Base-by-base conservation (phyloP, 1,284 basidiomycete species). In the Ustilago nuda region DNA sequence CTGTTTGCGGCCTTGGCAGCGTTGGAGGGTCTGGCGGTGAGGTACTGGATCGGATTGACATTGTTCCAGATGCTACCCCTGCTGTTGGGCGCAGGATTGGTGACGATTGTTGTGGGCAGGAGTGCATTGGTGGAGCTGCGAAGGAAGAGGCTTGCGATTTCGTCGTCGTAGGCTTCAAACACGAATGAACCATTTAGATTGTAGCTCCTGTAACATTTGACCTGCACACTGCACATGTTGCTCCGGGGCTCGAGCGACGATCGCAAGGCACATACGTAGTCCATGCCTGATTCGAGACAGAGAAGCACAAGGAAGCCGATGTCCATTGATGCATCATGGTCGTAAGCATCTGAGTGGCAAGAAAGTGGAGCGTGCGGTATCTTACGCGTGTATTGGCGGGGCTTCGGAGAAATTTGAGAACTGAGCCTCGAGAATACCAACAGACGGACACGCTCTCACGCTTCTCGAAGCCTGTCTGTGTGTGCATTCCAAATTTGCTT, bases 21-120 rank as follows among this genome's bases (percentile, higher is more conserved):
- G 0, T 59, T 82, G 37, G 81, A 82, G 41, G 64, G 53, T 6
- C 53, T 82, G 37, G 81, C 81, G 1, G 56, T 81, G 8, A 62
- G 56, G 52, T 82, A 79, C 56, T 82, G 81, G 81, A 61, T 78
- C 50, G 71, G 75, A 5, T 56, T 82, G 64, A 81, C 81, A 19
- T 61, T 82, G 30, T 81, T 82, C 71, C 58, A 71, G 58, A 76
- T 82, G 77, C 46, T 82, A 23, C 81, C 81, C 32, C 55, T 69
- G 50, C 61, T 82, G 54, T 23, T 78, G 13, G 75, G 60, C 36
- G 69, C 54, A 11, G 77, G 77, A 3, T 43, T 75, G 48, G 57
- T 78, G 45, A 79, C 79, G 30, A 56, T 81, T 30, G 57, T 82
- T 32, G 67, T 77, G 0, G 81, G 81, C 4, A 70, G 74, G 36